Evolutionary conservation across 306 rosid species (phyloP).

Genomic region (Leucaena leucocephala): DNA sequence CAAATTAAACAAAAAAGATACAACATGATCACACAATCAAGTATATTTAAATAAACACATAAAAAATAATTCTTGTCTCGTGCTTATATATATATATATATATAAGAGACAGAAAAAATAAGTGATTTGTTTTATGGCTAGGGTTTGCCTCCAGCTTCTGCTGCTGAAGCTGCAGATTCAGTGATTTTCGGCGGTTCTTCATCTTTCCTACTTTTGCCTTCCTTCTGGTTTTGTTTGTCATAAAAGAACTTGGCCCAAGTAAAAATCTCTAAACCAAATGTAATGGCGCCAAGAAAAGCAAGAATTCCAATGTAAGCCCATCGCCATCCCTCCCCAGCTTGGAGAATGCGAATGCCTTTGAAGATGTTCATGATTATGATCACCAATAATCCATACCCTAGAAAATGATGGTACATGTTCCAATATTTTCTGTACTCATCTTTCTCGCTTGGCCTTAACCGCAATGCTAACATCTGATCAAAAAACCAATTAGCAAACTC

Average conservation of each 20-base stretch:
- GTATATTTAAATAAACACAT: not conserved
- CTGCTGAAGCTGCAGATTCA: too few relatives aligned
- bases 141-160: not conserved
- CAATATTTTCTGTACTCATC: slow-evolving; percentile 74
- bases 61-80: not conserved
- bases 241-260: slow-evolving; percentile 54
- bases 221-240: not conserved
- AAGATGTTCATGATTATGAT: slow-evolving; percentile 64
- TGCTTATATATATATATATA: not conserved
- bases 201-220: too few relatives aligned
- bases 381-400: slow-evolving; percentile 67
- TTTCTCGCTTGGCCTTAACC: slow-evolving; percentile 39
- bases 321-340: slow-evolving; percentile 51
- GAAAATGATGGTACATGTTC: slow-evolving; percentile 91
- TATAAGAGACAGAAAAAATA: not conserved
- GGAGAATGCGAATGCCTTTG: slow-evolving; percentile 66
- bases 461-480: slow-evolving; percentile 65
- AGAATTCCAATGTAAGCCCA: slow-evolving; percentile 65
- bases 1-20: not conserved
- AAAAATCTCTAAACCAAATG: slow-evolving; percentile 48
- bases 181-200: not conserved
- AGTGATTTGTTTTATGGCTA: not conserved
- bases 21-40: not conserved
- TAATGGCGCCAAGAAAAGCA: slow-evolving; percentile 35
- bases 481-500: not conserved